Evolutionary conservation across 2,329 filamentous ascomycete genomes (phyloP).

Genomic region (Fusarium odoratissimum): DNA sequence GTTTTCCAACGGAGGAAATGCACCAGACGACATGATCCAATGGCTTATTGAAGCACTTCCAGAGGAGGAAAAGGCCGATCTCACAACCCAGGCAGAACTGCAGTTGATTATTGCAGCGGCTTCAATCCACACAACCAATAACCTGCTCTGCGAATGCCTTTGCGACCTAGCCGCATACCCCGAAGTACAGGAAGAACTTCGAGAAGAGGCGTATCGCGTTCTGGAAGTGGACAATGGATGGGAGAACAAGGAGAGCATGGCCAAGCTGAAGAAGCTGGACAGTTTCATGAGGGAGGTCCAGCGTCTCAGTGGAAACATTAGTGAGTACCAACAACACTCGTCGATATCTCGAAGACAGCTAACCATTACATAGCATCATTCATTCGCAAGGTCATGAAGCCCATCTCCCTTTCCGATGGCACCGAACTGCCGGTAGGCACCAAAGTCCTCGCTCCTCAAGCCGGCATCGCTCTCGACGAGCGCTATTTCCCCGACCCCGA

Average conservation of each 20-base stretch:
- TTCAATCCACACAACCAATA: constrained; percentile 59
- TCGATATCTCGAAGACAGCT: constrained; percentile 6
- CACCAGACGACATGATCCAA: constrained; percentile 57
- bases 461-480: constrained; percentile 56
- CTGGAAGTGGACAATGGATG: constrained; percentile 56
- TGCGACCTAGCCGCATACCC: constrained; percentile 62
- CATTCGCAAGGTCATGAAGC: constrained; percentile 59
- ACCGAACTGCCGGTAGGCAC: constrained; percentile 57
- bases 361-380: constrained; percentile 53
- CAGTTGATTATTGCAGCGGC: constrained; percentile 59
- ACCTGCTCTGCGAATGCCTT: constrained; percentile 60
- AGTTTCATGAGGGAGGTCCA: constrained; percentile 61
- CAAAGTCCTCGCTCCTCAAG: constrained; percentile 55
- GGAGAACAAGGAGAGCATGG: constrained; percentile 57
- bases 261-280: constrained; percentile 59
- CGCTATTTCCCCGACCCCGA: constrained; percentile 55
- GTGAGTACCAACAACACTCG: constrained; percentile 45
- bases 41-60: constrained; percentile 58
- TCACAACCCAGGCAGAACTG: constrained; percentile 54
- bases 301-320: constrained; percentile 56
- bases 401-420: constrained; percentile 59
- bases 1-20: constrained; percentile 50
- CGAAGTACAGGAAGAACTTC: constrained; percentile 60
- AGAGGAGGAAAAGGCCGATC: constrained; percentile 52
- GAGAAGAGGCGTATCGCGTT: constrained; percentile 59